Conservation (phyloP, 2,329 filamentous ascomycete genomes). For the Ascochyta koolunga region DNA sequence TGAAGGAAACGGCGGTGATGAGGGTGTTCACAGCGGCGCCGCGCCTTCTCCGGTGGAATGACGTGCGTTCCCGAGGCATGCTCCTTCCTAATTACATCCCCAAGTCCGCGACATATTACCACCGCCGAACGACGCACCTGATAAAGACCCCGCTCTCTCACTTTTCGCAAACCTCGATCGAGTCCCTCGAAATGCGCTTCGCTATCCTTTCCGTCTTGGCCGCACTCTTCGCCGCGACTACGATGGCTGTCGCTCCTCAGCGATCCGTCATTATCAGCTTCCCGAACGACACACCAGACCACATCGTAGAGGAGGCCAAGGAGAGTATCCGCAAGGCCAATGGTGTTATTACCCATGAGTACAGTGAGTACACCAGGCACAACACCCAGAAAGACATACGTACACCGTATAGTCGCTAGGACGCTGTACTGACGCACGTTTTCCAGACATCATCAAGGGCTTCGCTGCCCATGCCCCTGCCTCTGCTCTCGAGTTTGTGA, state of each 20-base stretch:
- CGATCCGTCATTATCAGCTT: conserved; percentile 83
- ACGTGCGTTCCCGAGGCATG: conserved; percentile 13
- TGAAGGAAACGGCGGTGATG: background rate
- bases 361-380: conserved; percentile 50
- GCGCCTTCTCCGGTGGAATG: conserved; percentile 2
- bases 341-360: conserved; percentile 80
- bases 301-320: conserved; percentile 73
- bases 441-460: conserved; percentile 61
- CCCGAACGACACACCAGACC: conserved; percentile 69
- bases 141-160: background rate
- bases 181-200: conserved; percentile 66
- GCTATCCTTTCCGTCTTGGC: conserved; percentile 63
- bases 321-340: conserved; percentile 68
- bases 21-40: background rate
- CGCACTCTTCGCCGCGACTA: conserved; percentile 63
- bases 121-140: background rate
- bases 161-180: background rate
- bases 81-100: conserved; percentile 7
- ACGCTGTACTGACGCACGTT: conserved; percentile 34
- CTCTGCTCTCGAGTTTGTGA: conserved; percentile 70
- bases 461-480: conserved; percentile 77
- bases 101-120: background rate
- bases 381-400: background rate
- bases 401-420: no score
- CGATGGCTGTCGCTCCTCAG: conserved; percentile 64